Evolutionary conservation across 202 grass and related monocot species (phyloP), one percentile per base, ranked within the genome.

Genomic region (Zoysia matrella): DNA sequence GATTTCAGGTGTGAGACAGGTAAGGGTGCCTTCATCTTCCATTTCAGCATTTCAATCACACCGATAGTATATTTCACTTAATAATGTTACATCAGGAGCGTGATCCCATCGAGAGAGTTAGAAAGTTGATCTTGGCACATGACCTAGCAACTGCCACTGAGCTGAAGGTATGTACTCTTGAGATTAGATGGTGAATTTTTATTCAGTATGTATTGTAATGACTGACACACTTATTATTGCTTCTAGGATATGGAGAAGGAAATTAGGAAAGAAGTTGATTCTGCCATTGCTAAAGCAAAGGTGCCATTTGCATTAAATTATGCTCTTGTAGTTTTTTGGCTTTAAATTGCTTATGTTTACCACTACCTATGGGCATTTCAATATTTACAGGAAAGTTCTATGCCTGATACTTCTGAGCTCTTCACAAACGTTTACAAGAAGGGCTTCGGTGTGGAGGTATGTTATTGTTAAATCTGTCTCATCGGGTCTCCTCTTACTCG

Each of bases 391-490:
- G 97, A 94, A 79, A 94, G 81, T 58, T 86, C 91, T 56, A 99
- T 99, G 93, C 97, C 91, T 42, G 97, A 88, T 64, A 18, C 78
- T 66, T 96, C 79, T 86, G 97, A 99, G 71, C 91, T 99, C 65
- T 99, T 99, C 75, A 96, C 87, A 14, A 95, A 96, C 80, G 89
- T 99, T 13, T 96, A 92, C 48, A 90, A 80, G 11, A 96, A 99
- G 84, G 97, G 86, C 81, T 99, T 76, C 8, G 91, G 91, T 4
- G 80, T 89, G 45, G 85, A 99, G 86, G 97, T 99, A 89, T 82
- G 79, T 83, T 74, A 7, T 45, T 72, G 36, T 6, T n/a, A 71
- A 46, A 82, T 67, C 30, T 79, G 50, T 78, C 74, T 49, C 63
- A 46, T 63, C 45, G 9, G 58, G 36, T 16, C 62, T n/a, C 11